These are phyloP conservation scores for Croton setiger DNA, from an alignment of 441 rosid species.

Conservation along the genomic window DNA sequence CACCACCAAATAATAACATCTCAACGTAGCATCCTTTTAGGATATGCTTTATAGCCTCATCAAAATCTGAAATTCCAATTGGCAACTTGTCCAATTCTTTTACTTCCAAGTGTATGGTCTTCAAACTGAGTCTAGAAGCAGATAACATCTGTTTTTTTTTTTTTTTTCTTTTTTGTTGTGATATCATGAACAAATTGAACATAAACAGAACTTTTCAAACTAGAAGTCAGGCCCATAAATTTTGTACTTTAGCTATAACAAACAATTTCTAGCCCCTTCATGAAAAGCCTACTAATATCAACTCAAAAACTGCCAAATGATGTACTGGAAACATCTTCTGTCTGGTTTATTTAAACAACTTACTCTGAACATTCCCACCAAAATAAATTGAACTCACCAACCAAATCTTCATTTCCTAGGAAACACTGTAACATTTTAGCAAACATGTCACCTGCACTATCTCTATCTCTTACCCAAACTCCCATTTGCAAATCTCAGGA, in stretches of 20 bases:
- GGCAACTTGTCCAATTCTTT: neutral
- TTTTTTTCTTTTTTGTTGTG: too few species aligned
- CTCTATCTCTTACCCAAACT: constrained; percentile 39
- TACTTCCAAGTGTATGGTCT: constrained; percentile 26
- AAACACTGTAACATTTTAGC: neutral
- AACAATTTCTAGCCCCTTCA: constrained; percentile 38
- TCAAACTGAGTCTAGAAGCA: neutral
- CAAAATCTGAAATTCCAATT: neutral
- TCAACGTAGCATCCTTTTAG: constrained; percentile 19
- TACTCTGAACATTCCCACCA: neutral
- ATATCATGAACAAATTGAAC: neutral
- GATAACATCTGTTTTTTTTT: neutral
- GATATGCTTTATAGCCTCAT: neutral
- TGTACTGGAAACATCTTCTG: constrained; percentile 42
- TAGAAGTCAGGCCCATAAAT: neutral
- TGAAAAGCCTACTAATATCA: constrained; percentile 23
- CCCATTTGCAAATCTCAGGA: constrained; percentile 49
- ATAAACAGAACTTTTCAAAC: neutral
- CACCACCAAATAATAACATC: neutral
- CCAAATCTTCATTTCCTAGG: neutral
- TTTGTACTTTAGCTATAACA: neutral
- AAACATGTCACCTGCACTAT: constrained; percentile 39
- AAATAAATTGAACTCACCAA: constrained; percentile 8
- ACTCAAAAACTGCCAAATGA: constrained; percentile 27
- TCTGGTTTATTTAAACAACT: constrained; percentile 31